Base-by-base conservation (phyloP, 2,329 filamentous ascomycete genomes). In the Fusarium devonianum region DNA sequence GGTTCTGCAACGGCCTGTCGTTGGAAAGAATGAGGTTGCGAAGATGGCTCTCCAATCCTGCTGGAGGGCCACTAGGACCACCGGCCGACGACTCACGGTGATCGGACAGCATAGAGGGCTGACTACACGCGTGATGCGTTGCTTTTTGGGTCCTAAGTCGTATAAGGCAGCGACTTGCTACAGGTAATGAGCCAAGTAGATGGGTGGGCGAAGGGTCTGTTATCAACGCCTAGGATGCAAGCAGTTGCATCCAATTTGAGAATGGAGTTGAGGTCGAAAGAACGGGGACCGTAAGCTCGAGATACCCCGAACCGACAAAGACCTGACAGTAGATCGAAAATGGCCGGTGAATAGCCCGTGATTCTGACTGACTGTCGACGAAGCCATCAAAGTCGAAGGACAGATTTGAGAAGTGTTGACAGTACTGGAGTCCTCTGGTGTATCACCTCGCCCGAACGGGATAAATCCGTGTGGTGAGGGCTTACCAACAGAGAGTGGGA, bases 1-100 rank as follows among this genome's bases (percentile, higher is more conserved):
- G 22, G n/a, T 42, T 19, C 28, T 49, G 35, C 18, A 32, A 29
- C 26, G 64, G 48, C 49, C 67, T 69, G 37, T 73, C 71, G 64
- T 83, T 82, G 54, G 73, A 77, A 38, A 88, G 73, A 21, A 86
- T 86, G 68, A 89, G 78, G 50, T 73, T 76, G 34, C 83, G 79
- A 28, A 88, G 70, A 42, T 78, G 81, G 38, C 80, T 75, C 63
- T 88, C 85, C 7, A 86, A 71, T 28, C 54, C 73, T 5, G 56
- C 21, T 12, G 55, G 26, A 12, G 36, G 36, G 32, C 23, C 33
- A 16, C 25, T 36, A 19, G 56, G 25, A 14, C 36, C 45, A 13
- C 38, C 41, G 7, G 32, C 29, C 19, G 30, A 13, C 39, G 51
- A 28, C 4, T 36, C 56, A 7, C 32, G 42, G 14, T 28, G 29